A percentile compares a stretch with the other conserved stretches of the same genome.
Evolutionary conservation across 2,329 filamentous ascomycete genomes (phyloP).

Genomic region (Catunica adiposa): DNA sequence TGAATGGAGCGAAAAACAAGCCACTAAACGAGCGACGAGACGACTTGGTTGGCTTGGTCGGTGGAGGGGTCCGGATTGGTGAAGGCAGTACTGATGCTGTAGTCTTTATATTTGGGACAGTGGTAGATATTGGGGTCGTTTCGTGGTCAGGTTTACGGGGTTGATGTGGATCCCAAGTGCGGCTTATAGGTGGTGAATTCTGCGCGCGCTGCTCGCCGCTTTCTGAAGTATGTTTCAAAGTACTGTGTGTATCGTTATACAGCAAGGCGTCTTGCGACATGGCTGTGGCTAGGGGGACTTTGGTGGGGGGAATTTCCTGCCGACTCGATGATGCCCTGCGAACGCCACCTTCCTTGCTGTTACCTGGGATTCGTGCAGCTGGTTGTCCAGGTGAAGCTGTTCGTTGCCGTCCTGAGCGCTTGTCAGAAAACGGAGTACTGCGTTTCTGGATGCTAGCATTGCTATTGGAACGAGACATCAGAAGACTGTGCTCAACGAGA

Average conservation of each 20-base stretch:
- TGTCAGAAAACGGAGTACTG: neutral
- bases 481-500: constrained; percentile 12
- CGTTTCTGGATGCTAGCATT: constrained; percentile 9
- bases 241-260: constrained; percentile 8
- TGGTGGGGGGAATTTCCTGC: neutral
- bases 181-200: neutral
- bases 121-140: neutral
- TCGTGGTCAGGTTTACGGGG: neutral
- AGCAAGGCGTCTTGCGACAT: constrained; percentile 4
- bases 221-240: neutral
- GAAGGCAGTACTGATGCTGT: neutral
- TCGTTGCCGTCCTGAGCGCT: neutral
- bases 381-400: neutral
- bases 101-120: neutral
- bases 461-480: constrained; percentile 8
- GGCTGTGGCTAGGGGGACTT: neutral
- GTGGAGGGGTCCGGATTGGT: neutral
- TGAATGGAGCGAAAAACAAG: constrained; percentile 10
- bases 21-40: constrained; percentile 9
- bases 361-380: neutral
- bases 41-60: neutral
- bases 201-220: neutral
- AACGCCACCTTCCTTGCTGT: neutral
- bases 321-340: neutral
- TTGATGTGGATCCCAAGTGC: neutral